Evolutionary conservation across 768 basidiomycete species (phyloP).

Genomic region (Imleria badia): DNA sequence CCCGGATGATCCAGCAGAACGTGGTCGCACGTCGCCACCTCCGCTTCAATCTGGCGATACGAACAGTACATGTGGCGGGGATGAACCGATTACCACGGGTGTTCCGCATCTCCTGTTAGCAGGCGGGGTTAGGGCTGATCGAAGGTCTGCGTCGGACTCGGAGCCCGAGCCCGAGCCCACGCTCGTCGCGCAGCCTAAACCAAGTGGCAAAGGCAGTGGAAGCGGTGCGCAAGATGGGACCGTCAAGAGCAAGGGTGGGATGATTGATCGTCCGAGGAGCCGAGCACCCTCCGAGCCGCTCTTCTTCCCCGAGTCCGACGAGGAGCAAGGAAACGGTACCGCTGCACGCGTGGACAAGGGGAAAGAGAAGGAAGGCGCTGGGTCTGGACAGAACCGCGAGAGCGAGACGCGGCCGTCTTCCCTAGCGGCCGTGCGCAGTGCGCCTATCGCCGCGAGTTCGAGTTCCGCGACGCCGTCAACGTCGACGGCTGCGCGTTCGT

Average conservation of each 20-base stretch:
- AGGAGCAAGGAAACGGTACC: not conserved
- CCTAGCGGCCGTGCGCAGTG: not conserved
- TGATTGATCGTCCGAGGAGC: conserved; percentile 8
- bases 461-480: not conserved
- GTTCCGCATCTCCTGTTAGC: conserved; percentile 9
- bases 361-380: not conserved
- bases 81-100: conserved; percentile 7
- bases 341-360: not conserved
- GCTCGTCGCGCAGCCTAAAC: conserved; percentile 8
- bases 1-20: not conserved
- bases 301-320: conserved; percentile 28
- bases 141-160: not conserved
- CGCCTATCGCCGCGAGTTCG: not conserved
- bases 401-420: not conserved
- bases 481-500: not conserved
- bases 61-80: not conserved
- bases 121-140: not conserved
- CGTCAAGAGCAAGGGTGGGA: not conserved
- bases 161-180: conserved; percentile 21
- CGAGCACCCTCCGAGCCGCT: conserved; percentile 22
- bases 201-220: not conserved
- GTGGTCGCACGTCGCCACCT: not conserved
- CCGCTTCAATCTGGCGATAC: not conserved
- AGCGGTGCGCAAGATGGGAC: not conserved
- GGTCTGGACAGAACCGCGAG: not conserved